Base-by-base conservation (phyloP, 768 basidiomycete species). In the Serendipita vermifera region DNA sequence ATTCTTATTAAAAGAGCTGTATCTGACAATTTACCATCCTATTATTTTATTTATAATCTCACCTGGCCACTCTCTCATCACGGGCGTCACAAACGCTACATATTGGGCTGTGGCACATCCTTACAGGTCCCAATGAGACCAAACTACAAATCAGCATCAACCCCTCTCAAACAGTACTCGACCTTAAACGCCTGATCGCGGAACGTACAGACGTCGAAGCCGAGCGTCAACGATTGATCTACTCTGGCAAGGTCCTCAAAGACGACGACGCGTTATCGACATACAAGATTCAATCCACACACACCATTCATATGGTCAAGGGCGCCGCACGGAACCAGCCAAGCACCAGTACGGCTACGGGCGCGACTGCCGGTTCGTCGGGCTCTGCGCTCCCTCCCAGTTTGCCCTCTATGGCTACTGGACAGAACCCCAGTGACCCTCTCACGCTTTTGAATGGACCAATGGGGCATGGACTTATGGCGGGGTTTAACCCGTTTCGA, bases 241-340 rank as follows among this genome's bases (percentile, higher is more conserved):
- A 93, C 69, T 87, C 87, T 33, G 94, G 92, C 78, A 77, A 82
- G 61, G 85, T 88, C 14, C 67, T 87, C 62, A 88, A 87, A 73
- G 88, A 90, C 62, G 90, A 94, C 51, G 91, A 97, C 63, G 64
- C 67, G 11, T 73, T 96, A 7, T 81, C 85, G 1, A 73, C 75
- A 5, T 96, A 96, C 78, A 94, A 96, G 75, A 91, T 96, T 58
- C 86, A 88, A 64, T 79, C 84, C 0, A 75, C 78, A 2, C 87
- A 96, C 66, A 92, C 90, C 0, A 81, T 93, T 38, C 91, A 91
- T 67, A 90, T 91, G 87, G 92, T 92, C 63, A 94, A 93, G 67
- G 87, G 88, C 22, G 81, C 78, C 7, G 75, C 82, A 1, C 77
- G 83, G 5, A 46, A 65, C 1, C 58, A 67, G 1, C 32, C 54